A percentile compares a stretch with the other conserved stretches of the same genome.
Conservation (phyloP, 805 yeast species). For the Schizosaccharomyces osmophilus region DNA sequence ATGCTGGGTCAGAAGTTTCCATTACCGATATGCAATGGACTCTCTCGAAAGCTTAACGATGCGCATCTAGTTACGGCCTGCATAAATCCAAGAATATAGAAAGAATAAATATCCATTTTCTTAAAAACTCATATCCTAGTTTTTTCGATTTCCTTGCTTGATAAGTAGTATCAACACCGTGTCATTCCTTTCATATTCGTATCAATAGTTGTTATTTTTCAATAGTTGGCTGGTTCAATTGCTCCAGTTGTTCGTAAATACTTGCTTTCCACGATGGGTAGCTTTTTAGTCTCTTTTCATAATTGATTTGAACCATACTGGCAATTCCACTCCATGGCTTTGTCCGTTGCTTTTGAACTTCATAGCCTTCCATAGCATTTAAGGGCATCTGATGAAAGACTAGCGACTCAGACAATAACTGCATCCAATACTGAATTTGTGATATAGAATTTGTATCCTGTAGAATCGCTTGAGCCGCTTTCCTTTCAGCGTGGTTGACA, state of each 20-base stretch:
- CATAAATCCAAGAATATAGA: too few relatives aligned
- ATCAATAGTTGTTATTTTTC: too few relatives aligned
- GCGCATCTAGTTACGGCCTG: too few relatives aligned
- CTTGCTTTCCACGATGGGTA: background rate
- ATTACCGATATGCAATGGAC: constrained; percentile 52
- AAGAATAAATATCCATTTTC: too few relatives aligned
- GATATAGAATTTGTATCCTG: background rate
- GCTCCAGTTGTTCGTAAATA: background rate
- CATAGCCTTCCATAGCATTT: background rate
- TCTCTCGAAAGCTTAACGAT: constrained; percentile 16
- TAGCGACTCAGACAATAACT: background rate
- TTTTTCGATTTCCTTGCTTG: too few relatives aligned
- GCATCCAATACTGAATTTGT: background rate
- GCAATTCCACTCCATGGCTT: background rate
- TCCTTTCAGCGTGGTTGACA: background rate
- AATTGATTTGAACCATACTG: background rate
- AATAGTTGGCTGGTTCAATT: background rate
- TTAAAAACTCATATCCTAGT: too few relatives aligned
- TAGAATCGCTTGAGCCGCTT: background rate
- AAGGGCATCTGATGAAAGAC: background rate
- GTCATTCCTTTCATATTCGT: too few relatives aligned
- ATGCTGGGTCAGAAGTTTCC: constrained; percentile 54
- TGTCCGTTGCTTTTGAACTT: background rate
- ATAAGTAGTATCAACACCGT: too few relatives aligned
- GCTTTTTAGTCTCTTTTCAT: background rate